phyloP scores from a whole-genome alignment of 2,329 filamentous ascomycete genomes.

The Paraconiothyrium sp. region DNA sequence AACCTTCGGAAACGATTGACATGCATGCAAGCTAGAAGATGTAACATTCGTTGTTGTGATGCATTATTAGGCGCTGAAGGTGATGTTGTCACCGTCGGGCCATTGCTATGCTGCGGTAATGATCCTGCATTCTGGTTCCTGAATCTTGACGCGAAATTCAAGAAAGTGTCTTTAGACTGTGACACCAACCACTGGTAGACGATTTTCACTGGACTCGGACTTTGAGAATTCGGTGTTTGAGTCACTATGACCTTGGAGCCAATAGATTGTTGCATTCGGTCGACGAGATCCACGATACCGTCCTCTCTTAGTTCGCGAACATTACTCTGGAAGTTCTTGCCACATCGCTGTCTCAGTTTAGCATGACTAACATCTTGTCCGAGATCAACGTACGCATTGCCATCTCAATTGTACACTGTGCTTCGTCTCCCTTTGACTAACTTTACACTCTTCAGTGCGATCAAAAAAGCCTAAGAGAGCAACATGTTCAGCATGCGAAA shows the following conservation, averaged over 20 bases:
- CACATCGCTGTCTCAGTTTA: not conserved
- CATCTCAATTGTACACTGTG: conserved; percentile 25
- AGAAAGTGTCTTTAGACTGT: not conserved
- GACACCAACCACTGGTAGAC: not conserved
- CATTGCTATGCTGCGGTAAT: conserved; percentile 22
- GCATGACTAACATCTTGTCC: conserved; percentile 9
- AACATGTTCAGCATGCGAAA: too few species aligned
- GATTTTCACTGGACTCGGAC: not conserved
- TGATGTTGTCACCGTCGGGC: not conserved
- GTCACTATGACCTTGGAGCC: not conserved
- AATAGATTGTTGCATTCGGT: not conserved
- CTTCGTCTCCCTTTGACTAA: too few species aligned
- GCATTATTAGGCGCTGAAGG: not conserved
- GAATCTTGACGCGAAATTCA: conserved; percentile 11
- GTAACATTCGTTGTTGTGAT: conserved; percentile 20
- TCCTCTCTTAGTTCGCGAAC: conserved; percentile 9
- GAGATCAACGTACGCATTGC: conserved; percentile 28
- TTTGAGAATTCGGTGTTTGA: not conserved
- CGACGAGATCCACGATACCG: not conserved
- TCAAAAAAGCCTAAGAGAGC: too few species aligned
- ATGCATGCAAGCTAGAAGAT: conserved; percentile 35
- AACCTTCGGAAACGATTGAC: conserved; percentile 20
- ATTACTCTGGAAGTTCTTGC: conserved; percentile 17
- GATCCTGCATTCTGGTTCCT: conserved; percentile 2
- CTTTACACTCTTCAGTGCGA: too few species aligned